Evolutionary conservation across 345 rosid genomes (phyloP).

Genomic region (Eucalyptus viminalis): DNA sequence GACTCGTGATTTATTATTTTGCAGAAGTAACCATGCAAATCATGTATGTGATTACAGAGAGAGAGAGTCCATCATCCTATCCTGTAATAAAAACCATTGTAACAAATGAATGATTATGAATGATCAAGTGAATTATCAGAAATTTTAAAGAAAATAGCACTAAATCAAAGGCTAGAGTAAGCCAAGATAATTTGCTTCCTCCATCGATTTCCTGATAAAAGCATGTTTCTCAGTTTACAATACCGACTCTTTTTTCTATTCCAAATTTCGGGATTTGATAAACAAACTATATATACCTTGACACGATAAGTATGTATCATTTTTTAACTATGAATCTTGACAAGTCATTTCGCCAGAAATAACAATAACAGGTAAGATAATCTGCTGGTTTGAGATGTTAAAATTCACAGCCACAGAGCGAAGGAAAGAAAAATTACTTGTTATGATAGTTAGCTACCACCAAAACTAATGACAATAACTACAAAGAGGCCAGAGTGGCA

Average conservation of each 20-base stretch:
- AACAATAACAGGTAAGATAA: background rate
- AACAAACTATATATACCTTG: background rate
- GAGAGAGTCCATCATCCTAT: background rate
- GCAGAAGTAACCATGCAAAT: background rate
- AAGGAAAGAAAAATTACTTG: background rate
- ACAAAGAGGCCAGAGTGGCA: background rate
- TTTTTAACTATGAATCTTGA: background rate
- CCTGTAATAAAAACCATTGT: background rate
- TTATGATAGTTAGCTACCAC: background rate
- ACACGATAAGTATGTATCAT: background rate
- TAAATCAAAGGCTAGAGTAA: background rate
- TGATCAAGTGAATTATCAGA: background rate
- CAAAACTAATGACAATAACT: background rate
- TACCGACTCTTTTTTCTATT: background rate
- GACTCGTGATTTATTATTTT: background rate
- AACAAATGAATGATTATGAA: background rate
- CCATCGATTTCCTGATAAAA: background rate
- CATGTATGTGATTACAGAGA: background rate
- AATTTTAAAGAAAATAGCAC: background rate
- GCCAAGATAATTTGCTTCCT: background rate
- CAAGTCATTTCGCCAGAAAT: background rate
- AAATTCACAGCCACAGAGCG: background rate
- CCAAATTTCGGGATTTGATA: background rate
- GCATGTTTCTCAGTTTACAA: background rate
- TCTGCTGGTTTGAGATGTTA: background rate